phyloP scores from a whole-genome alignment of 495 filamentous ascomycete species.

The Podospora fimiseda region DNA sequence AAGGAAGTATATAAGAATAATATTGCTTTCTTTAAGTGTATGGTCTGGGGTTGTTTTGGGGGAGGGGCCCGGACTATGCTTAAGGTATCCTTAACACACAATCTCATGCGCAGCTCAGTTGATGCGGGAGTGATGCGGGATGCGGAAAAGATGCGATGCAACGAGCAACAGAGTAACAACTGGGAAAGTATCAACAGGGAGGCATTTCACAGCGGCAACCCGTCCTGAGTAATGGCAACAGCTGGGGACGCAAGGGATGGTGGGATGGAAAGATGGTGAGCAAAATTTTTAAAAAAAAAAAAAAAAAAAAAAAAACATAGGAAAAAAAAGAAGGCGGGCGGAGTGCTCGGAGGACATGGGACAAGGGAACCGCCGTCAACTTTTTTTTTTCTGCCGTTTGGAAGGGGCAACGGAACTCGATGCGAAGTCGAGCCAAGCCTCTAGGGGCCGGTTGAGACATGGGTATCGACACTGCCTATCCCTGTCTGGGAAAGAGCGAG shows the following conservation, averaged over 20 bases:
- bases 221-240: neutral
- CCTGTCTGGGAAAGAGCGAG: neutral
- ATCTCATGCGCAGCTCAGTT: neutral
- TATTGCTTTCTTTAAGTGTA: too few relatives aligned
- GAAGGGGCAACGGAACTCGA: conserved; percentile 26
- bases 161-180: neutral
- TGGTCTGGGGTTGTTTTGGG: too few relatives aligned
- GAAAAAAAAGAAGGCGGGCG: conserved; percentile 11
- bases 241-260: conserved; percentile 3
- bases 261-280: neutral
- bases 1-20: neutral
- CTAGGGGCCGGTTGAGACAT: conserved; percentile 6
- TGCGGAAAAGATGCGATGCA: neutral
- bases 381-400: conserved; percentile 29
- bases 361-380: conserved; percentile 14
- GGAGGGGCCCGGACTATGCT: too few relatives aligned
- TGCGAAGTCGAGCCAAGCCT: conserved; percentile 17
- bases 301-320: conserved; percentile 1
- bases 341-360: conserved; percentile 20
- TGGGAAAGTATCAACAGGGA: neutral
- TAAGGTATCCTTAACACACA: neutral
- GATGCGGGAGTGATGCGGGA: conserved; percentile 2
- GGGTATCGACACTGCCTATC: conserved; percentile 2
- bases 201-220: neutral
- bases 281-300: too few relatives aligned